phyloP scores from a whole-genome alignment of 352 stramenopile genomes.

The Pythium grandisporangium region DNA sequence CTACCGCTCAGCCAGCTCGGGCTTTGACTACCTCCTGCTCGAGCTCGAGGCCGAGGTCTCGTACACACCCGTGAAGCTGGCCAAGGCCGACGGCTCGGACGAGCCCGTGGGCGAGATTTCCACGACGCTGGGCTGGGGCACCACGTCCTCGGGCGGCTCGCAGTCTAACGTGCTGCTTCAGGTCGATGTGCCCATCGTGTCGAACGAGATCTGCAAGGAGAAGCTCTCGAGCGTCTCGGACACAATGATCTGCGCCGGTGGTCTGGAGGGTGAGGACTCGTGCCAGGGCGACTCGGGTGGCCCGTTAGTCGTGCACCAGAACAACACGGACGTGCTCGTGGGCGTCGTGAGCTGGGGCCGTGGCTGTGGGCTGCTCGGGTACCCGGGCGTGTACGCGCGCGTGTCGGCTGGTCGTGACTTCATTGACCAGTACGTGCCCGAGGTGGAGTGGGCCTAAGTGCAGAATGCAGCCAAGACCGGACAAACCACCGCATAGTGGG shows the following conservation, averaged over 20 bases:
- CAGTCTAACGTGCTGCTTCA: constrained; percentile 13
- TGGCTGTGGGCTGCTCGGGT: constrained; percentile 19
- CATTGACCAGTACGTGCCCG: constrained; percentile 12
- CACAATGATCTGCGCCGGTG: constrained; percentile 32
- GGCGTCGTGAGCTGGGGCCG: constrained; percentile 29
- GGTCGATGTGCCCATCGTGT: constrained; percentile 20
- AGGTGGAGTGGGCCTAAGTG: background rate
- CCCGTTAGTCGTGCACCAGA: constrained; percentile 16
- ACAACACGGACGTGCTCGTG: constrained; percentile 15
- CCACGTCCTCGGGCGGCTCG: constrained; percentile 6
- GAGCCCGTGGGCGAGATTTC: constrained; percentile 5
- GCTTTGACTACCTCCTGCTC: constrained; percentile 19
- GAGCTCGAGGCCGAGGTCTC: constrained; percentile 11
- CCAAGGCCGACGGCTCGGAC: constrained; percentile 3
- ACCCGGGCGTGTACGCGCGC: constrained; percentile 31
- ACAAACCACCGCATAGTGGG: no score
- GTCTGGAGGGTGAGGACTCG: constrained; percentile 14
- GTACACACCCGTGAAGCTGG: constrained; percentile 11
- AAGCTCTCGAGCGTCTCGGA: constrained; percentile 5
- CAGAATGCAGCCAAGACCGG: no score
- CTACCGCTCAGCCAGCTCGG: constrained; percentile 6
- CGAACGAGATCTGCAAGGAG: constrained; percentile 17
- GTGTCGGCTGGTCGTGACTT: constrained; percentile 14
- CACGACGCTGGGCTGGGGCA: constrained; percentile 17
- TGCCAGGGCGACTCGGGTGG: constrained; percentile 31